Percentiles rank a stretch among this genome's conserved stretches.
Conservation (phyloP, 495 filamentous ascomycete genomes). For the Podospora australis region DNA sequence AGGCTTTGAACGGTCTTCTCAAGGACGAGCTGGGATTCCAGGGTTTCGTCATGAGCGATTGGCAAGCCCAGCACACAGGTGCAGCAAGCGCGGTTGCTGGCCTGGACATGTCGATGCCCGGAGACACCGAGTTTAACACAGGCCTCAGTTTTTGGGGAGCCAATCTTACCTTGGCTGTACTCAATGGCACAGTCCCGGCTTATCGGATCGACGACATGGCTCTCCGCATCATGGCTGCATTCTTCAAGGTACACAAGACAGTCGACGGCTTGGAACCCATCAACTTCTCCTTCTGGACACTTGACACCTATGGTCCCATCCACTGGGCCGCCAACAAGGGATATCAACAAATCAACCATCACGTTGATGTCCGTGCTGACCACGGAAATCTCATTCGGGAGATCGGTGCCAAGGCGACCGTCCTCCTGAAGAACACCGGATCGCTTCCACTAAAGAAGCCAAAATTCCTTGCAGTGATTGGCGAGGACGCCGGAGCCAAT, state of each 20-base stretch:
- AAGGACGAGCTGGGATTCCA: slow-evolving; percentile 93
- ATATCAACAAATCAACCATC: slow-evolving; percentile 68
- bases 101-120: slow-evolving; percentile 93
- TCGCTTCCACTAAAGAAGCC: slow-evolving; percentile 72
- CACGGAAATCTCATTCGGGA: slow-evolving; percentile 67
- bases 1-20: slow-evolving; percentile 71
- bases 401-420: slow-evolving; percentile 68
- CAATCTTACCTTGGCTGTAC: slow-evolving; percentile 74
- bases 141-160: slow-evolving; percentile 75
- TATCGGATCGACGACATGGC: slow-evolving; percentile 94
- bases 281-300: slow-evolving; percentile 87
- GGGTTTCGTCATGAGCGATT: slow-evolving; percentile 88
- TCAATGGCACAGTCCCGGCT: slow-evolving; percentile 86
- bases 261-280: slow-evolving; percentile 49
- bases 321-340: slow-evolving; percentile 56
- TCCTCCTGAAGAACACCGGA: slow-evolving; percentile 81
- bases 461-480: slow-evolving; percentile 72
- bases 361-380: slow-evolving; percentile 74
- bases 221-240: slow-evolving; percentile 86
- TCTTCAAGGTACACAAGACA: slow-evolving; percentile 80
- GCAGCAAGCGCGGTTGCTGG: slow-evolving; percentile 73
- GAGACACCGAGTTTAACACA: slow-evolving; percentile 69
- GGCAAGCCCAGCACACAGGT: slow-evolving; percentile 82
- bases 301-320: slow-evolving; percentile 63
- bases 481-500: slow-evolving; percentile 75